Conservation (phyloP, 257 asterid genomes). For the Nicotiana undulata region DNA sequence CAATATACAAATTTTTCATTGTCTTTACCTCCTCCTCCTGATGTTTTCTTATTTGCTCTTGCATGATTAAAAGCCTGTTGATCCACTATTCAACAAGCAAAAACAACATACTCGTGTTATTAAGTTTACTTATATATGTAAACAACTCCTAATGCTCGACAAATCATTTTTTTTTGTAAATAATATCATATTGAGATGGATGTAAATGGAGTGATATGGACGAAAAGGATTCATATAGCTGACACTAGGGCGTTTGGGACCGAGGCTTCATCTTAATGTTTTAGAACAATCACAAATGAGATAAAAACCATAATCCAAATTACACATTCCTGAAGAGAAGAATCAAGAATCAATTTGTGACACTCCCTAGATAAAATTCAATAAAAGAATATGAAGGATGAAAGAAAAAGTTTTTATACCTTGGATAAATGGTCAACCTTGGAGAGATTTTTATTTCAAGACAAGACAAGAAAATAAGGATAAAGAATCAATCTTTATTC, state of each 20-base stretch:
- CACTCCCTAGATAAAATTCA: not conserved
- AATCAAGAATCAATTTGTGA: not conserved
- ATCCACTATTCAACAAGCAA: slow-evolving; percentile 21
- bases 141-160: too few relatives aligned
- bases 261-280: too few relatives aligned
- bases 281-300: not conserved
- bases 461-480: slow-evolving; percentile 31
- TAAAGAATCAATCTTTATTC: not conserved
- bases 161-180: too few relatives aligned
- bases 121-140: too few relatives aligned
- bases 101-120: not conserved
- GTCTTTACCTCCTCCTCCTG: slow-evolving; percentile 54
- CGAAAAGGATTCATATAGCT: too few relatives aligned
- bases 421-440: slow-evolving; percentile 24
- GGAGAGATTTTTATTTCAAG: slow-evolving; percentile 31
- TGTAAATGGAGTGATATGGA: too few relatives aligned
- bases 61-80: slow-evolving; percentile 24
- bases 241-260: too few relatives aligned
- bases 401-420: slow-evolving; percentile 15
- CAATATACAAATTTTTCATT: slow-evolving; percentile 26
- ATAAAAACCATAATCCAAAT: not conserved
- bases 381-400: not conserved
- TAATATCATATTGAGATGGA: too few relatives aligned
- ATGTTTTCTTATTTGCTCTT: slow-evolving; percentile 37
- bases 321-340: not conserved